Evolutionary conservation across 106 monocot genomes (phyloP).

Genomic region (Dendrobium chrysotoxum): DNA sequence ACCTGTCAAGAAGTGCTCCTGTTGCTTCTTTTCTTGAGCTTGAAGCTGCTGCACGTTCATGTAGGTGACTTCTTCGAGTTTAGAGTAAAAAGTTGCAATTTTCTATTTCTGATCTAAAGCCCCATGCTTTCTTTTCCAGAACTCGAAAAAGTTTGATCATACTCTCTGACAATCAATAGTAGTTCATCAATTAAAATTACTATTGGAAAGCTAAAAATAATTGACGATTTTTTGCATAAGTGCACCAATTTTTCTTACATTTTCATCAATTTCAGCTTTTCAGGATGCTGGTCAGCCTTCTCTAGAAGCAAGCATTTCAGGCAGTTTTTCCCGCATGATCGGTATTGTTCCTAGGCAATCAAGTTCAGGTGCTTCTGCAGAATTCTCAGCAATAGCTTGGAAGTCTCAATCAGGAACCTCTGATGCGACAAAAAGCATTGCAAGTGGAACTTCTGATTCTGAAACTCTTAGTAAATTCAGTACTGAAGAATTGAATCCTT

Average conservation of each 20-base stretch:
- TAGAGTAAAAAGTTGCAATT: not conserved
- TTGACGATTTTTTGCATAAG: not conserved
- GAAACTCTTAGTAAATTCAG: slow-evolving; percentile 23
- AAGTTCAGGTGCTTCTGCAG: slow-evolving; percentile 33
- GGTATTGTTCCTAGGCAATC: slow-evolving; percentile 11
- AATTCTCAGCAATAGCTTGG: slow-evolving; percentile 32
- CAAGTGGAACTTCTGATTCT: slow-evolving; percentile 37
- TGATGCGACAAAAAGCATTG: slow-evolving; percentile 49
- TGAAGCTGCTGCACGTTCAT: slow-evolving; percentile 87
- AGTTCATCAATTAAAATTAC: not conserved
- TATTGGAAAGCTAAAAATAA: not conserved
- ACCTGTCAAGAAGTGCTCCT: slow-evolving; percentile 81
- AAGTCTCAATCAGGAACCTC: slow-evolving; percentile 45
- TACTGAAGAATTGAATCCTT: slow-evolving; percentile 7
- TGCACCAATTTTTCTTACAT: slow-evolving; percentile 14
- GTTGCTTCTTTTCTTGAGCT: slow-evolving; percentile 89
- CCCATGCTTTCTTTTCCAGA: too few species aligned
- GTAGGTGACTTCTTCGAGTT: slow-evolving; percentile 37
- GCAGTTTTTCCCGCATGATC: slow-evolving; percentile 5
- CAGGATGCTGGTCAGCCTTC: slow-evolving; percentile 37
- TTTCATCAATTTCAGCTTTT: slow-evolving; percentile 50
- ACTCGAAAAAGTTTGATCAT: too few species aligned
- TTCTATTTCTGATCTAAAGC: not conserved
- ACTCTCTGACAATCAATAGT: not conserved
- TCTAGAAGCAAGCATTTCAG: slow-evolving; percentile 20